Evolutionary conservation across 306 rosid genomes (phyloP), one percentile per base, ranked within the genome.

Genomic region (Trichosanthes truncata): DNA sequence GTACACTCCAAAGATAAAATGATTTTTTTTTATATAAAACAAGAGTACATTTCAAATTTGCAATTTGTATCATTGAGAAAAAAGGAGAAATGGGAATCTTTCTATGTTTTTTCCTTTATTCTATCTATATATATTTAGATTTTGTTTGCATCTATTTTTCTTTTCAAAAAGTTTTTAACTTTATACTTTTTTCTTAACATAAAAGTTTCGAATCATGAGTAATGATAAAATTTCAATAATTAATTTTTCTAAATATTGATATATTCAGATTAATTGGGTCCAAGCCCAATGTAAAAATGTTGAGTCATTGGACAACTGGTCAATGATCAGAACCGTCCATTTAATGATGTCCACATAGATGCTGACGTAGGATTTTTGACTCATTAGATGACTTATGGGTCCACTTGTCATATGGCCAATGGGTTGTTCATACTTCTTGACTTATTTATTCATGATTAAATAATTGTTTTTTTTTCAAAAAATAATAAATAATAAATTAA

Each of bases 241-340:
- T 41, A 23, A 14, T 13, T 14, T 71, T 66, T 71, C n/a, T 43
- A 23, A 43, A 71, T 71, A 43, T 71, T 21, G 35, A 43, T 23
- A 69, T 69, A 41, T 45, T 69, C 9, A n/a, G 36, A 43, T 71
- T 45, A n/a, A 43, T 71, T 71, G 76, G 76, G 76, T 45, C 76
- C 56, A 71, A 69, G 21, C 10, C 75, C 33, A 68, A 68, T 68
- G 31, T 23, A 14, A 71, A 23, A 45, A 71, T 35, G 14, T 25
- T 71, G 13, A 46, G 56, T 71, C 76, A 21, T 71, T 43, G 76
- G 36, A 71, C 76, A 43, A 23, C 23, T 72, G 10, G 57, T 45
- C 77, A 45, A 72, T 45, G 59, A 45, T 72, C 57, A 26, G 12
- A 72, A 72, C 60, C 41, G 57, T 73, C 77, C 59, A 73, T 23